Conservation (phyloP, 2,329 filamentous ascomycete species). For the Eurotiales sp. region DNA sequence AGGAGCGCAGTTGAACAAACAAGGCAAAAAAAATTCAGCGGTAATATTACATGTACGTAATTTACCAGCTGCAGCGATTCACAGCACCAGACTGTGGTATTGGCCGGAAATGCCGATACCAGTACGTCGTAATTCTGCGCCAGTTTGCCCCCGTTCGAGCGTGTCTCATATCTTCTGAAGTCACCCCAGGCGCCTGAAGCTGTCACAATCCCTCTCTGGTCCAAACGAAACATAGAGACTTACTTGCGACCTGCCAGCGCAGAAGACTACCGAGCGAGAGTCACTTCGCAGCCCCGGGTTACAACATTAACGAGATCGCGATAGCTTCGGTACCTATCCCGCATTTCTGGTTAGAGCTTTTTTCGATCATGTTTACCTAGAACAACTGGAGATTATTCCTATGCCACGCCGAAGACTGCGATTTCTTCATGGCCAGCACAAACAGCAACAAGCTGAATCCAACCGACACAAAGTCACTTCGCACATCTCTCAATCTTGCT, state of each 20-base stretch:
- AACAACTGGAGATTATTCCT: not conserved
- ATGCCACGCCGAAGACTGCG: constrained; percentile 2
- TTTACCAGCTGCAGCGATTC: too few species aligned
- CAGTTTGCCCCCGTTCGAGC: constrained; percentile 6
- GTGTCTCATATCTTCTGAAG: constrained; percentile 8
- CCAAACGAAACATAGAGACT: not conserved
- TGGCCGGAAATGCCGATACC: not conserved
- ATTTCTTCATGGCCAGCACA: constrained; percentile 17
- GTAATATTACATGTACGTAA: not conserved
- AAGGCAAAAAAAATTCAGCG: too few species aligned
- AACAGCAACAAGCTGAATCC: constrained; percentile 9
- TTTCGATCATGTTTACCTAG: constrained; percentile 6
- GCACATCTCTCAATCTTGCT: not conserved
- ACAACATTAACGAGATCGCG: constrained; percentile 1
- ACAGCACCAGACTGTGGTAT: not conserved
- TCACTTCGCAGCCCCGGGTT: not conserved
- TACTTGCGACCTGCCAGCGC: not conserved
- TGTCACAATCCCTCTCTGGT: not conserved
- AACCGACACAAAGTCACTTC: constrained; percentile 9
- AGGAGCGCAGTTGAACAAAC: too few species aligned
- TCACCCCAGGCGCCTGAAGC: constrained; percentile 1
- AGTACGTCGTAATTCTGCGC: not conserved
- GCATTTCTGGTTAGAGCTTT: not conserved
- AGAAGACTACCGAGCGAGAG: not conserved
- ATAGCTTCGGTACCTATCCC: not conserved